Base-by-base conservation (phyloP, 768 basidiomycete genomes). In the Ephemerocybe angulata region DNA sequence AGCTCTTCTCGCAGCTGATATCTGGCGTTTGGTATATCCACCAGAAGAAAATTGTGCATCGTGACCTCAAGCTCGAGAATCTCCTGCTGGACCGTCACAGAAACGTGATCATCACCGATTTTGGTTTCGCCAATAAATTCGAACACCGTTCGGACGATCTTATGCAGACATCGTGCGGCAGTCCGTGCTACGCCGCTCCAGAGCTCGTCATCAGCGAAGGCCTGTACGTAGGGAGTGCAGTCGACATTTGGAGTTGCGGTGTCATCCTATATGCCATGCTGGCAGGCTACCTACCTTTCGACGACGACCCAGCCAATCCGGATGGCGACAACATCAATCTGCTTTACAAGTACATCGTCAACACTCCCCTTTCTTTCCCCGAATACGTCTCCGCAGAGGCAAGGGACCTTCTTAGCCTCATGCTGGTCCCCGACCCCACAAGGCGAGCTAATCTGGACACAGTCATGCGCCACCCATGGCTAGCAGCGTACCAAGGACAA, bases 251-350 rank as follows among this genome's bases (percentile, higher is more conserved):
- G 93, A 87, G 85, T 30, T 97, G 93, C 59, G 93, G 93, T 35
- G 94, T 97, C 55, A 97, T 97, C 63, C 79, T 97, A 4, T 97
- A 97, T 66, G 94, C 93, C 55, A 97, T 97, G 93, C 83, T 97
- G 17, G 93, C 93, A 1, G 93, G 93, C 10, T 96, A 96, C 66
- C 87, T 97, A n/a, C 97, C 97, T 22, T 99, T 98, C 71, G 97
- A 98, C 71, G 97, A 98, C 70, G 97, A 99, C 71, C 97, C 97
- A 1, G 88, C 87, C 27, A 99, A 98, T 68, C 97, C 97, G 3
- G 97, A 98, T 53, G 97, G 97, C 55, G 96, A 99, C 75, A 98
- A 99, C 75, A 99, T 98, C 76, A 98, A 98, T 66, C 82, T 98
- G 4, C 75, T 99, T 44, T 98, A 99, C 84, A 93, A 90, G 68